Conservation (phyloP, 208 protist genomes). For the Lotmaria passim region DNA sequence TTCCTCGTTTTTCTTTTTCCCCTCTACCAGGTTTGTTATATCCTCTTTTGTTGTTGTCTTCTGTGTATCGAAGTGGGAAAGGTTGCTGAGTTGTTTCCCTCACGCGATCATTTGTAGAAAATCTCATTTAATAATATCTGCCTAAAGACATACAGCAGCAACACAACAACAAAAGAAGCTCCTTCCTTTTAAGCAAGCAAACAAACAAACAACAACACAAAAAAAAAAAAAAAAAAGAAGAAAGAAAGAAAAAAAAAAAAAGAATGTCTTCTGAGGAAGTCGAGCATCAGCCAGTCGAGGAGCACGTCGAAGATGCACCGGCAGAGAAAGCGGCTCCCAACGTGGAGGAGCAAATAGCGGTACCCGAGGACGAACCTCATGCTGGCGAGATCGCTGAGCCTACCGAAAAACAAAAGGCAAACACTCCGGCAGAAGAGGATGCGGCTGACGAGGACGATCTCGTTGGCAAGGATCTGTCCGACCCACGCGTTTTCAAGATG, state of each 20-base stretch:
- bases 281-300: slow-evolving; percentile 16
- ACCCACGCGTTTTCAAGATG: slow-evolving; percentile 38
- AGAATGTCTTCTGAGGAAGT: slow-evolving; percentile 20
- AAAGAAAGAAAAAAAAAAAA: neutral
- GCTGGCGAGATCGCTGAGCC: slow-evolving; percentile 2
- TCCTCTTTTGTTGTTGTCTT: too few relatives aligned
- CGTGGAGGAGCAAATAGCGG: slow-evolving; percentile 10
- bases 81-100: too few relatives aligned
- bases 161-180: too few relatives aligned
- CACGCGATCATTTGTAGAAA: too few relatives aligned
- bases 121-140: too few relatives aligned
- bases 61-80: too few relatives aligned
- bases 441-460: slow-evolving; percentile 8
- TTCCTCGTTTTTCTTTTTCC: too few relatives aligned
- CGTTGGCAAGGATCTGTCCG: slow-evolving; percentile 19
- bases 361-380: slow-evolving; percentile 6
- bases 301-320: neutral
- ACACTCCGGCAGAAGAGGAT: neutral
- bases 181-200: too few relatives aligned
- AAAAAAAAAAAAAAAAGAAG: neutral
- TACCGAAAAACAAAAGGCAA: neutral
- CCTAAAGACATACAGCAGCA: too few relatives aligned
- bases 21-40: too few relatives aligned
- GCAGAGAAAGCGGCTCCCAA: neutral
- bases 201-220: too few relatives aligned